Base-by-base conservation (phyloP, 1,284 basidiomycete genomes). In the Trametes sp. region DNA sequence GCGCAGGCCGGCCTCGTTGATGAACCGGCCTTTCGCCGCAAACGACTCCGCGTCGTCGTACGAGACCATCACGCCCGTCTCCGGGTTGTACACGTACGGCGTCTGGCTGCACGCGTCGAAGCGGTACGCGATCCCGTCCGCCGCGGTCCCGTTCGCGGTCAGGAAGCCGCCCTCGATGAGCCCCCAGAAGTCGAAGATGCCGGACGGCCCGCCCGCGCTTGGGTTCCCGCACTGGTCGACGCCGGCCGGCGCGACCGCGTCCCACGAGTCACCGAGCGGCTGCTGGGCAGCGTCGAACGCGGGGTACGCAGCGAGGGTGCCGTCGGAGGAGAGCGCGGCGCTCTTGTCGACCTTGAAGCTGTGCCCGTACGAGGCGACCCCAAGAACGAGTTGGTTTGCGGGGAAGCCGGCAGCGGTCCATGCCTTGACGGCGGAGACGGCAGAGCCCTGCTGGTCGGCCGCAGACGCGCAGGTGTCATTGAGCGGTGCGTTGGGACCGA, bases 401-500 rank as follows among this genome's bases (percentile, higher is more conserved):
- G 89, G 88, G 75, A 93, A 85, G 50, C 87, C 86, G 41, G 90
- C 89, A 0, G 63, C 67, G 0, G 78, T 82, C 91, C 91, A 93
- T 1, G 80, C 79, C 9, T 77, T 74, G 52, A 92, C 82, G n/a
- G 86, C 85, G 3, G 82, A 84, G 59, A 82, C 80, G 31, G 87
- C 89, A 61, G 89, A 92, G 41, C 88, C 89, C 14, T 80, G 73
- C 21, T 84, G 87, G 65, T 87, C 78, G 6, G 78, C 75, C 1
- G 82, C 75, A 62, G 81, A 73, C 19, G 83, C 77, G 72, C 90
- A 92, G 5, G 81, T 80, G 72, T 92, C 82, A 31, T 80, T 77
- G 54, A 92, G 80, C 2, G 90, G 89, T 1, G 90, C 83, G 71
- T 92, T 92, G n/a, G 91, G 85, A 16, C 90, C 90, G 6, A 81